Conservation (phyloP, 768 basidiomycete species). For the Dioszegia aurantiaca region DNA sequence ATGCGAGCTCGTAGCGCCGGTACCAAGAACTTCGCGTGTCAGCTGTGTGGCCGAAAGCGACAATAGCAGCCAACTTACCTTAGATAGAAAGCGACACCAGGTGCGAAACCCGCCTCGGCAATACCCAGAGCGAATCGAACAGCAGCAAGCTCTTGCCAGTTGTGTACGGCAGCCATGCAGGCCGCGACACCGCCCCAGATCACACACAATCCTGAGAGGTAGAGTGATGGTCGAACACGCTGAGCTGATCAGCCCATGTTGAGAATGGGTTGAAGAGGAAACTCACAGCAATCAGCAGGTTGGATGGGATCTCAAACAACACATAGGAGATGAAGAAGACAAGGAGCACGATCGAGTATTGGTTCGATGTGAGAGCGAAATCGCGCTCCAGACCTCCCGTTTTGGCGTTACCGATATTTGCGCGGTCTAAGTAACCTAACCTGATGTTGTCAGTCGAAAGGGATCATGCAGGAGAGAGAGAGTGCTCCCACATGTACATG, state of each 20-base stretch:
- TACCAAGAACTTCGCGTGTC: slow-evolving; percentile 25
- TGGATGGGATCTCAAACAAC: slow-evolving; percentile 45
- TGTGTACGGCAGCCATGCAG: slow-evolving; percentile 43
- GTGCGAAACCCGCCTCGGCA: slow-evolving; percentile 30
- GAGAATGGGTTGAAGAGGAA: too few relatives aligned
- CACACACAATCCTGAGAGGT: slow-evolving; percentile 46
- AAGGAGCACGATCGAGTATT: slow-evolving; percentile 49
- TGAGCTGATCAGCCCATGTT: background rate
- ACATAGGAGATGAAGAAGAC: slow-evolving; percentile 43
- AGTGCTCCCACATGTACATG: slow-evolving; percentile 32
- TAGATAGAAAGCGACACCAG: slow-evolving; percentile 35
- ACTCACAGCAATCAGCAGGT: slow-evolving; percentile 38
- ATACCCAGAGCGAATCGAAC: slow-evolving; percentile 29
- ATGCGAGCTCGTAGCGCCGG: slow-evolving; percentile 47
- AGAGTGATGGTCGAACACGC: slow-evolving; percentile 46
- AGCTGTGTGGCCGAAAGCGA: background rate
- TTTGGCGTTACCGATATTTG: slow-evolving; percentile 51
- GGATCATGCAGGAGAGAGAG: too few relatives aligned
- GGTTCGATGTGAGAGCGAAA: slow-evolving; percentile 43
- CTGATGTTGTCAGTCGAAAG: background rate
- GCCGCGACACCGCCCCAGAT: slow-evolving; percentile 50
- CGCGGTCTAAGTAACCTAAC: slow-evolving; percentile 44
- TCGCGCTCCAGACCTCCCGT: slow-evolving; percentile 49
- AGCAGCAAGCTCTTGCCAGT: slow-evolving; percentile 40
- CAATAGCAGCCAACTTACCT: slow-evolving; percentile 22